Base-by-base conservation (phyloP, 768 basidiomycete genomes). In the Lentinula detonsa region DNA sequence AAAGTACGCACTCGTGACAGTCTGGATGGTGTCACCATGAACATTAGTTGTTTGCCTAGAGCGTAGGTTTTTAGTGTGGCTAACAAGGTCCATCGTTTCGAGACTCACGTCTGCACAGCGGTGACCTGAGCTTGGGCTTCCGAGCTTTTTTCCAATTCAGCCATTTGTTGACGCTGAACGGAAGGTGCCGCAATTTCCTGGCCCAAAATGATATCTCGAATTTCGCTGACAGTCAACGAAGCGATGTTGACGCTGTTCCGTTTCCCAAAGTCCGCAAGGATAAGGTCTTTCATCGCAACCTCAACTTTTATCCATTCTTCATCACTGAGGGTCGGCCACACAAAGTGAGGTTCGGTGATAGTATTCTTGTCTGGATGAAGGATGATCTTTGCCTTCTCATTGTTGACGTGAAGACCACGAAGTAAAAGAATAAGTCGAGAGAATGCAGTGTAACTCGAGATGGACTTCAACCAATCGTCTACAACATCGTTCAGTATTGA, bases 291-390 rank as follows among this genome's bases (percentile, higher is more conserved):
- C 81, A 99, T 88, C 0, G 97, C 96, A 49, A 99, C 91, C 77
- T 99, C 97, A 51, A 98, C 96, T 73, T 96, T 95, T 75, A 99
- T 96, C 96, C 96, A 98, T 68, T 97, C 95, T 66, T 97, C 94
- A 66, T 97, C 95, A 34, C 78, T 78, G 61, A 98, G 78, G 1
- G 93, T 88, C 9, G 96, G 96, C 95, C 95, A 98, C 37, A 98
- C 93, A 72, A 96, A 98, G 75, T 98, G 95, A 43, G 95, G 90
- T 72, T 98, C 93, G 2, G 97, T 98, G 67, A 96, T 89, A 1
- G 96, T 98, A 61, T 87, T 89, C 75, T 97, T 96, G 78, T 98
- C 95, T 0, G 97, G 97, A 65, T 95, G 94, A 40, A 99, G 79
- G 64, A 99, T 95, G 67, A 99, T 90, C 81, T 99, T 99, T 31